Conservation (phyloP, 768 basidiomycete genomes). For the Suillus alpinus region DNA sequence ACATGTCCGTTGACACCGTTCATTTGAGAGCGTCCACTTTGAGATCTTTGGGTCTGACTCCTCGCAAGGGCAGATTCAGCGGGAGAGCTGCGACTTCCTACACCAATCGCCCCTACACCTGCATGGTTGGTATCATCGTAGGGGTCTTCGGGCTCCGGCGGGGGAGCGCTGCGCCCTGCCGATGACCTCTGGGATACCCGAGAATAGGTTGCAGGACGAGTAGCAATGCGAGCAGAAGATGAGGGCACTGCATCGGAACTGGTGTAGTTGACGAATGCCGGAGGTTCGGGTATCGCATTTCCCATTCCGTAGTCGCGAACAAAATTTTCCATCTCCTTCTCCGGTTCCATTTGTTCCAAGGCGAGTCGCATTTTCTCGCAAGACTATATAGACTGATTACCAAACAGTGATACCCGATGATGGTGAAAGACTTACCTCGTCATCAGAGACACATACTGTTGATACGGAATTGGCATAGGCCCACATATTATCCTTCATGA, state of each 20-base stretch:
- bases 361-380: constrained; percentile 87
- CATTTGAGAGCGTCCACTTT: constrained; percentile 27
- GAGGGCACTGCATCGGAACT: constrained; percentile 62
- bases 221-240: constrained; percentile 53
- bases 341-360: constrained; percentile 86
- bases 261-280: constrained; percentile 81
- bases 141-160: constrained; percentile 44
- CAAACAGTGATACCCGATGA: background rate
- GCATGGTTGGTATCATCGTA: constrained; percentile 51
- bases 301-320: constrained; percentile 90
- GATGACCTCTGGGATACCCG: constrained; percentile 37
- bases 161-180: constrained; percentile 19
- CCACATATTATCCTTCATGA: constrained; percentile 96
- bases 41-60: constrained; percentile 30
- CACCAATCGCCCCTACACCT: constrained; percentile 69
- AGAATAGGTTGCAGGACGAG: constrained; percentile 54
- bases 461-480: constrained; percentile 95
- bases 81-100: constrained; percentile 33
- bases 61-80: constrained; percentile 28
- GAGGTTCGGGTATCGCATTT: constrained; percentile 82
- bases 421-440: constrained; percentile 66
- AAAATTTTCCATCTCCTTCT: constrained; percentile 85
- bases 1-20: constrained; percentile 31
- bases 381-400: constrained; percentile 55
- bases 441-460: constrained; percentile 91